A percentile compares a stretch with the other conserved stretches of the same genome.
Evolutionary conservation across 352 stramenopile species (phyloP).

Genomic region (Phytophthora palmivora): DNA sequence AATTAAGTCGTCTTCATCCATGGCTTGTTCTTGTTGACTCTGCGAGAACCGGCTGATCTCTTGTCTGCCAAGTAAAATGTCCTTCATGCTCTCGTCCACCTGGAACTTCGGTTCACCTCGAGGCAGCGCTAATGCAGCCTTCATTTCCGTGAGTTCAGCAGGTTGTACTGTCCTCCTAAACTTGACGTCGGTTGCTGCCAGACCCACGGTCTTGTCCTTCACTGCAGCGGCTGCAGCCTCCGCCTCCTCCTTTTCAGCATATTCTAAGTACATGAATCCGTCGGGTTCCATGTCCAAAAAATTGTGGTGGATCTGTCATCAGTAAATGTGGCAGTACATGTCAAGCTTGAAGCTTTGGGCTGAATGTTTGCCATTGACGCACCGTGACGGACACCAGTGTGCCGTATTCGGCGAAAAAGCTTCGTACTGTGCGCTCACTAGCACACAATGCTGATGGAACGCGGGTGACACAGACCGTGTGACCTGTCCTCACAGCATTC

Average conservation of each 20-base stretch:
- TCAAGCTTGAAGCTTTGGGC: background rate
- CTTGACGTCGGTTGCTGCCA: constrained; percentile 17
- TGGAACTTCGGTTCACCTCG: constrained; percentile 40
- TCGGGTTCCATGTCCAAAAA: constrained; percentile 61
- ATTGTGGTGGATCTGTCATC: constrained; percentile 68
- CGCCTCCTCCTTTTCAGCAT: constrained; percentile 44
- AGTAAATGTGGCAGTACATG: constrained; percentile 1
- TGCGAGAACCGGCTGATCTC: constrained; percentile 57
- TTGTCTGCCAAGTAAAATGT: constrained; percentile 63
- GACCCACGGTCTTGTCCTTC: constrained; percentile 24
- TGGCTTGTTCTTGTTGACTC: constrained; percentile 35
- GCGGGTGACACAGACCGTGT: constrained; percentile 59
- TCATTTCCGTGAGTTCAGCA: constrained; percentile 44
- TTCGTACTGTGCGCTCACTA: constrained; percentile 52
- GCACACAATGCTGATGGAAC: constrained; percentile 69
- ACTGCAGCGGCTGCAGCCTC: constrained; percentile 48
- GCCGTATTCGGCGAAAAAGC: constrained; percentile 59
- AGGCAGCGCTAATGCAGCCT: constrained; percentile 48
- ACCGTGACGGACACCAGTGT: constrained; percentile 59
- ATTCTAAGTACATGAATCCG: constrained; percentile 79
- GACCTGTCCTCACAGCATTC: constrained; percentile 14
- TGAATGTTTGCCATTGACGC: constrained; percentile 4
- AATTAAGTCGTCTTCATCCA: constrained; percentile 76
- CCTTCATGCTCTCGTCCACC: constrained; percentile 45
- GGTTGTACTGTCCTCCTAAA: constrained; percentile 18